Evolutionary conservation across 176 grass and related monocot species (phyloP), one percentile per base, ranked within the genome.

Genomic region (Chrysopogon serrulatus): DNA sequence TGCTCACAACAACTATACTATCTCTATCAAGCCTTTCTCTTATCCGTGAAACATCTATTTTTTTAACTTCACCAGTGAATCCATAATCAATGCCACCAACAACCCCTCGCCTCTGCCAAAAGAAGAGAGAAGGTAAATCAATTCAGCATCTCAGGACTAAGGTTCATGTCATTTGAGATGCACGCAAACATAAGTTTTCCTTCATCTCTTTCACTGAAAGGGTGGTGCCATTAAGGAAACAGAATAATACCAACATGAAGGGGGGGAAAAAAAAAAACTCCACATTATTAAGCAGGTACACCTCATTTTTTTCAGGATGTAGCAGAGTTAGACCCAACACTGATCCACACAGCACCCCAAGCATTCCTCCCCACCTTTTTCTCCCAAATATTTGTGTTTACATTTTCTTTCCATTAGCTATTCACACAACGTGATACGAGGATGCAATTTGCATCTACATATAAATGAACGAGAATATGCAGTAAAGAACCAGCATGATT

Each of bases 1-100:
- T 94, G 90, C 90, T 94, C 84, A 97, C 80, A 84, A 97, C 90
- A 78, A 92, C 92, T 86, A 97, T 89, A 71, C 95, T 94, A 57
- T 97, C 92, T 81, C 84, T 91, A 78, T 97, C 90, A 67, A 97
- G 95, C 71, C 90, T 91, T 86, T 94, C 95, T 92, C 84, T 94
- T 94, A 97, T 94, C 26, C 84, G 87, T 71, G 91, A 86, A 85
- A 90, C 93, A 79, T 98, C 87, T 84, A 98, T 90, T 83, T 90
- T 93, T 77, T 98, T 98, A 69, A 98, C 96, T 95, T 98, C 96
- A 66, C 96, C 94, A 31, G 92, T 93, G 71, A 85, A 87, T 77
- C 92, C 92, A 83, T 88, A 93, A 69, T 93, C 92, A 77, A 88
- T 72, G n/a, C 86, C 88, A 79, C 76, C 75, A 83, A 88, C 86